Base-by-base conservation (phyloP, 441 rosid species). In the Isatis lusitanica region DNA sequence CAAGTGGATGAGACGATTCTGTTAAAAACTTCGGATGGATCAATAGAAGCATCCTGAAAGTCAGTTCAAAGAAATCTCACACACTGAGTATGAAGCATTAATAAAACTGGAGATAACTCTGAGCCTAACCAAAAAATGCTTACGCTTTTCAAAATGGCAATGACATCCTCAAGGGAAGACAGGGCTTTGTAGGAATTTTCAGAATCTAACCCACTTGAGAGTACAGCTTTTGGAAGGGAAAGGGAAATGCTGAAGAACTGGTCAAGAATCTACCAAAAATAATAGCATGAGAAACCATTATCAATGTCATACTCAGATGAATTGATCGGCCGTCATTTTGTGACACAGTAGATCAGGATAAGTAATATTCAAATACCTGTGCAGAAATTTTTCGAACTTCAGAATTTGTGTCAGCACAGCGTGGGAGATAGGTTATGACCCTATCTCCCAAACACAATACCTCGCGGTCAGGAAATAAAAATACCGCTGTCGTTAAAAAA, bases 11-110 rank as follows among this genome's bases (percentile, higher is more conserved):
- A 86, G 72, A 93, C 90, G 73, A 96, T 88, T 87, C 99, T 86
- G 85, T 96, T 93, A 68, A 91, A 93, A 85, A 96, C 97, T 83
- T 96, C 97, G 16, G 99, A 96, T 56, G 97, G 99, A 81, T 96
- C 99, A 73, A 96, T 96, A 52, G 99, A 96, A 76, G 98, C 93
- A 87, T 96, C 98, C 99, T 96, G 96, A 73, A 82, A 56, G 77
- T 65, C 16, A 6, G 13, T 63, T 74, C 31, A 51, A 43, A 26
- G 26, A 46, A 63, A 68, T 30, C 21, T 66, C 40, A 63, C 39
- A 50, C 55, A 17, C 50, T 53, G 68, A 39, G 52, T 12, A 74
- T 42, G 79, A 64, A 60, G 31, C 67, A 66, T 68, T 38, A 58
- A 63, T 21, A 21, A 48, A 28, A 53, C 28, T 26, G 59, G 31